These are phyloP conservation scores for Xylaria sp. DNA, from an alignment of 2,329 filamentous ascomycete genomes.

Conservation along the genomic window DNA sequence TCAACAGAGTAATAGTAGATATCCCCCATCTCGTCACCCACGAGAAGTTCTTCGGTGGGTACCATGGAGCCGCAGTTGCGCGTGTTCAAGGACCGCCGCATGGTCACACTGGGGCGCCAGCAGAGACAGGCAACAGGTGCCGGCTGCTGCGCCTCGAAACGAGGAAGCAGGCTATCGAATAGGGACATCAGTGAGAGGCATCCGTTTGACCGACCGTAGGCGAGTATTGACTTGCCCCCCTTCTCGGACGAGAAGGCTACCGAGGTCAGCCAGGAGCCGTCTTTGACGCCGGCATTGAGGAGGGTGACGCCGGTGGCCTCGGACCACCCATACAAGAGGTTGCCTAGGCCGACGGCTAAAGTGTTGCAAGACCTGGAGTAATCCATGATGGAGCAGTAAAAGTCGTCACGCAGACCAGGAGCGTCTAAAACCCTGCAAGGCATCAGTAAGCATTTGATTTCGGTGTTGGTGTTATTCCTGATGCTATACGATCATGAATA, in stretches of 20 bases:
- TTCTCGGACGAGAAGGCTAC: conserved; percentile 87
- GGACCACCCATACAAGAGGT: conserved; percentile 88
- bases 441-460: conserved; percentile 2
- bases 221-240: conserved; percentile 83
- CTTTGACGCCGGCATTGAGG: conserved; percentile 58
- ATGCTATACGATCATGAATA: conserved; percentile 27
- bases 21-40: conserved; percentile 84
- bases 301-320: conserved; percentile 75
- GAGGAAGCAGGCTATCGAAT: conserved; percentile 71
- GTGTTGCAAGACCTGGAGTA: conserved; percentile 81
- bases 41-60: conserved; percentile 82
- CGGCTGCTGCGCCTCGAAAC: conserved; percentile 80
- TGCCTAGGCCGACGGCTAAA: conserved; percentile 84
- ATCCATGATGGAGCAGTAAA: conserved; percentile 91
- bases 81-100: conserved; percentile 64
- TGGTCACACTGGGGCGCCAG: conserved; percentile 75
- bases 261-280: conserved; percentile 76
- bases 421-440: conserved; percentile 80
- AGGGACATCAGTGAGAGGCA: conserved; percentile 82
- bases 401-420: conserved; percentile 89
- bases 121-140: conserved; percentile 80
- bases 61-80: conserved; percentile 62
- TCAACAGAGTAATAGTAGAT: conserved; percentile 92
- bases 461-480: background rate
- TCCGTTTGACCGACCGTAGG: conserved; percentile 83